These are phyloP conservation scores for Nasturtium officinale DNA, from an alignment of 345 rosid genomes.

Conservation along the genomic window DNA sequence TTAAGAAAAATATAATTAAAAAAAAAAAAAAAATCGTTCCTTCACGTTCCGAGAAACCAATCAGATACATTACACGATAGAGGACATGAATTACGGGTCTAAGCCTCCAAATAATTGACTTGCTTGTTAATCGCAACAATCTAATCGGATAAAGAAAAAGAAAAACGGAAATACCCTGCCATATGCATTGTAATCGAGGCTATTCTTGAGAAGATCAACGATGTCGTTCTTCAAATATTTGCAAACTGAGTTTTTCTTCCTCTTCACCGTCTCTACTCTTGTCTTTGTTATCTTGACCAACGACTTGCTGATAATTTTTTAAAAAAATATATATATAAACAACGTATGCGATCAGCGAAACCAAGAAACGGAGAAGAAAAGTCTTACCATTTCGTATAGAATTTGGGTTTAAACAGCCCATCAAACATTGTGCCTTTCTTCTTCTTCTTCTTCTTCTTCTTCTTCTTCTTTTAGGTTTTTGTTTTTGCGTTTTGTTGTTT, in stretches of 20 bases:
- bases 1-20: neutral
- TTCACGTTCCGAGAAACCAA: neutral
- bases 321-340: neutral
- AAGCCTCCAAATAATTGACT: neutral
- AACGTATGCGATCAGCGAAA: neutral
- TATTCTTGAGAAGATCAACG: constrained; percentile 71
- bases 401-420: constrained; percentile 38
- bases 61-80: constrained; percentile 14
- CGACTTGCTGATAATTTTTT: constrained; percentile 51
- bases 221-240: constrained; percentile 77
- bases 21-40: neutral
- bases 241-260: constrained; percentile 65
- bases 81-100: neutral
- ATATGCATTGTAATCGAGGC: constrained; percentile 69
- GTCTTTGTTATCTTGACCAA: constrained; percentile 58
- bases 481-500: neutral
- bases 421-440: constrained; percentile 25
- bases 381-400: constrained; percentile 40
- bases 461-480: neutral
- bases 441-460: neutral
- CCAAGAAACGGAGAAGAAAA: neutral
- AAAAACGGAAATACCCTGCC: constrained; percentile 72
- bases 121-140: neutral
- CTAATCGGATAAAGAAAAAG: neutral
- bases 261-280: constrained; percentile 67